A percentile compares a stretch with the other conserved stretches of the same genome.
These are phyloP conservation scores for Parasarocladium wereldwijsianum DNA, from an alignment of 2,329 filamentous ascomycete genomes.

Conservation along the genomic window DNA sequence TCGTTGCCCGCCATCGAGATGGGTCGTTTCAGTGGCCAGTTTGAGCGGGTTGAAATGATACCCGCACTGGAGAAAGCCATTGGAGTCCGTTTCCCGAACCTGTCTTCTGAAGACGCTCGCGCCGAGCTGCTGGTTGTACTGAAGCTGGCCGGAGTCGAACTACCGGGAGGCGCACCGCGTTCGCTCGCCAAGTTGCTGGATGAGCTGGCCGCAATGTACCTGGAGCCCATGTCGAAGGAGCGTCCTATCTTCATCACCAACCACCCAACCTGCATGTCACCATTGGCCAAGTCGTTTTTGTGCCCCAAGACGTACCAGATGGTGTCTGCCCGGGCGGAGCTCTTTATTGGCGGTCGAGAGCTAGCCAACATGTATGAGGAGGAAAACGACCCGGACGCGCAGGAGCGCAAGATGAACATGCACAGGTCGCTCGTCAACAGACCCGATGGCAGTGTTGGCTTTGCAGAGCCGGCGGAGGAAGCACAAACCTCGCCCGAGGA, in stretches of 20 bases:
- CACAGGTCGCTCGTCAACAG: slow-evolving; percentile 27
- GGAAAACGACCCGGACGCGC: slow-evolving; percentile 82
- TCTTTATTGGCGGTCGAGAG: slow-evolving; percentile 69
- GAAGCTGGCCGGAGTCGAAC: slow-evolving; percentile 42
- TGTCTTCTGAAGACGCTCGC: slow-evolving; percentile 39
- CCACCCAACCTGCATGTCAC: slow-evolving; percentile 82
- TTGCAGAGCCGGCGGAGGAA: slow-evolving; percentile 10
- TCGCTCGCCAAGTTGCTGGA: slow-evolving; percentile 63
- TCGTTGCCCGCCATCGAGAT: slow-evolving; percentile 34
- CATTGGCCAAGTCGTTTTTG: slow-evolving; percentile 73
- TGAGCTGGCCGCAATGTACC: slow-evolving; percentile 56
- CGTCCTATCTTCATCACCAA: slow-evolving; percentile 73
- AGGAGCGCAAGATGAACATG: slow-evolving; percentile 65
- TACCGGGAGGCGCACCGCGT: slow-evolving; percentile 48
- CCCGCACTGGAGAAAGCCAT: slow-evolving; percentile 60
- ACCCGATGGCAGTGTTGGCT: slow-evolving; percentile 16
- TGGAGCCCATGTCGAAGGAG: slow-evolving; percentile 59
- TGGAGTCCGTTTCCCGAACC: slow-evolving; percentile 48
- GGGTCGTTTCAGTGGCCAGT: slow-evolving; percentile 35
- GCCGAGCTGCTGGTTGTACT: slow-evolving; percentile 37
- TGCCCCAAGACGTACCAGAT: slow-evolving; percentile 54
- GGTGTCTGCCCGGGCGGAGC: slow-evolving; percentile 69
- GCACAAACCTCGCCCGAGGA: slow-evolving; percentile 5
- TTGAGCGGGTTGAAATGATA: slow-evolving; percentile 65
- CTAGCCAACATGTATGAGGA: slow-evolving; percentile 97